These are phyloP conservation scores for Orychophragmus violaceus DNA, from an alignment of 345 rosid genomes.

Conservation along the genomic window DNA sequence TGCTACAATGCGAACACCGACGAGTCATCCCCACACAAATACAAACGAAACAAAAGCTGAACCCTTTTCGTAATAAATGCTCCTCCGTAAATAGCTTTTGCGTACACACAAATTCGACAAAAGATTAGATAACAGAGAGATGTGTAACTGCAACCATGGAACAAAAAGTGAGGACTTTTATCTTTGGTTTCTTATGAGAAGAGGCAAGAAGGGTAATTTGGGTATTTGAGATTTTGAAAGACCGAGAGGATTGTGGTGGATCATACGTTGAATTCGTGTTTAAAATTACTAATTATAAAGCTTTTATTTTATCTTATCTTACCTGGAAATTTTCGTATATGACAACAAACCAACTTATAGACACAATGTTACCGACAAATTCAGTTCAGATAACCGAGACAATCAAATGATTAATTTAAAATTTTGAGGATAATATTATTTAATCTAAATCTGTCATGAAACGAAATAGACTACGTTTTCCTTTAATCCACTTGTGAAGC, in stretches of 20 bases:
- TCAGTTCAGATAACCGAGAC: conserved; percentile 12
- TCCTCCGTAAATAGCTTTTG: no score
- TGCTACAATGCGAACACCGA: conserved; percentile 94
- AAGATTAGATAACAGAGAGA: conserved; percentile 6
- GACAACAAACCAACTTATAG: no score
- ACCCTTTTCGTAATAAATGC: conserved; percentile 14
- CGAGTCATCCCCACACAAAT: conserved; percentile 32
- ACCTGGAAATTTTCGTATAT: conserved; percentile 12
- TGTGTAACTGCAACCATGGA: no score
- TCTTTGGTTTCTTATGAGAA: neutral
- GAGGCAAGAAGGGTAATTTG: no score
- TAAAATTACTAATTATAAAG: conserved; percentile 15
- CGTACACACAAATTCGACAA: neutral
- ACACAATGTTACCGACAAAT: conserved; percentile 13
- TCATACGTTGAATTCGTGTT: conserved; percentile 23
- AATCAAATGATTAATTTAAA: neutral
- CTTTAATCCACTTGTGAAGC: conserved; percentile 1
- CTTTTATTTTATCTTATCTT: conserved; percentile 5
- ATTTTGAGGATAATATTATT: conserved; percentile 18
- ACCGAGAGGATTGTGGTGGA: conserved; percentile 28
- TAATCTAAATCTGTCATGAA: conserved; percentile 7
- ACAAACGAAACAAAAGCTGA: neutral
- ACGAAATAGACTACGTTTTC: neutral
- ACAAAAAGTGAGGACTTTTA: conserved; percentile 15
- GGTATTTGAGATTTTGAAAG: no score